Base-by-base conservation (phyloP, 257 asterid species). In the Fraxinus americana region DNA sequence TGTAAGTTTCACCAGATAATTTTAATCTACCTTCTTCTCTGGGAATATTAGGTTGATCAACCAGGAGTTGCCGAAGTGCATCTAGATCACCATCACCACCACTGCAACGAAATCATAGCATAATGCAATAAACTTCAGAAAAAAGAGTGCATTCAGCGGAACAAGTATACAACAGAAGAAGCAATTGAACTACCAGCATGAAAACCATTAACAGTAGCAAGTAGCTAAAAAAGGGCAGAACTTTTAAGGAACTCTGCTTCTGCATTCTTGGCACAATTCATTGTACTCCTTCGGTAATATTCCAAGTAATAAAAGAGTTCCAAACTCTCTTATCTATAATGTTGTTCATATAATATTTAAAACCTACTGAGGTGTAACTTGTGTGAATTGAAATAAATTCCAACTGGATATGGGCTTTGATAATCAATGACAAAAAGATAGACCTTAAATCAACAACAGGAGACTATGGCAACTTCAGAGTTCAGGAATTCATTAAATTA, bases 21-120 rank as follows among this genome's bases (percentile, higher is more conserved):
- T 25, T 23, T 27, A 21, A 39, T 75, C 68, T 78, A 91, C 97
- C 97, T 87, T 91, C 97, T 34, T 93, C 98, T 50, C 77, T 86
- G 19, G 91, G 91, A 69, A 93, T 91, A 85, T 93, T 93, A 69
- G 96, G 93, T 75, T 93, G 98, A 89, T 93, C 98, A 23, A 85
- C 81, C 78, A 93, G 78, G 73, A 93, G 90, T 76, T 87, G 92
- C 72, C 85, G 90, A 80, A 91, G 90, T 27, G 90, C 86, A 71
- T 82, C 83, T 73, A 91, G 77, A 84, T 91, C 92, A 77, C 85
- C 65, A 4, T 54, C 92, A 74, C 81, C 74, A 23, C 59, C 86
- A 82, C 98, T 92, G 92, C 78, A 81, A 77, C 1, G 61, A 77
- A 75, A 72, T 21, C 59, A 70, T 32, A 57, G 34, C 19, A 63